A percentile compares a stretch with the other conserved stretches of the same genome.
Evolutionary conservation across 352 stramenopile genomes (phyloP).

Genomic region (Phytophthora litchii): DNA sequence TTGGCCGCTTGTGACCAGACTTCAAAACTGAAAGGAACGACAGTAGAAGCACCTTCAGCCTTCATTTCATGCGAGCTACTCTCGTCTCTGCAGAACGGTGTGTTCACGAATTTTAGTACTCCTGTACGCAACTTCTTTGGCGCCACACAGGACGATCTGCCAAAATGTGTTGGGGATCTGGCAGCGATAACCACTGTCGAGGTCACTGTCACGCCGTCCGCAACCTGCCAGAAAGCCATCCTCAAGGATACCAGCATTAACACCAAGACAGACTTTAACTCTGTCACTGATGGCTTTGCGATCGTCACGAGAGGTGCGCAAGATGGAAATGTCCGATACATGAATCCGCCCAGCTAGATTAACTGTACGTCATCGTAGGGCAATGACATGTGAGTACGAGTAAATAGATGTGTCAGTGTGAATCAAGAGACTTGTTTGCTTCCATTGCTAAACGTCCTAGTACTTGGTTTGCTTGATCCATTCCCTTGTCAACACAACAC

Average conservation of each 20-base stretch:
- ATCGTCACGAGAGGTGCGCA: slow-evolving; percentile 62
- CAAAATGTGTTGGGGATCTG: slow-evolving; percentile 60
- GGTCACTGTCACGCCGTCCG: slow-evolving; percentile 43
- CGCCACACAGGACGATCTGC: slow-evolving; percentile 45
- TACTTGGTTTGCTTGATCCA: too few species aligned
- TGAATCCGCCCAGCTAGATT: slow-evolving; percentile 38
- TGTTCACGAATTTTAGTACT: slow-evolving; percentile 76
- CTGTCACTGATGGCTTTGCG: slow-evolving; percentile 53
- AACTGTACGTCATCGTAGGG: neutral
- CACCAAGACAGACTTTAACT: slow-evolving; percentile 56
- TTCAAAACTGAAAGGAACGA: slow-evolving; percentile 48
- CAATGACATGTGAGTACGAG: slow-evolving; percentile 1
- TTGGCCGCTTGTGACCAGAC: slow-evolving; percentile 55
- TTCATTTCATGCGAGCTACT: slow-evolving; percentile 74
- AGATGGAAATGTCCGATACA: slow-evolving; percentile 57
- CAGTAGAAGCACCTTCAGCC: slow-evolving; percentile 48
- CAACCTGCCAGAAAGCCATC: slow-evolving; percentile 52
- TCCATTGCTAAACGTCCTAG: too few species aligned
- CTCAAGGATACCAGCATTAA: slow-evolving; percentile 62
- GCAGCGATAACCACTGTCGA: slow-evolving; percentile 49
- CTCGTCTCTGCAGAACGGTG: slow-evolving; percentile 68
- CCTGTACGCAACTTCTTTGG: slow-evolving; percentile 64
- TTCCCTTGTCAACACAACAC: too few species aligned
- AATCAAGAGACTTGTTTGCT: neutral
- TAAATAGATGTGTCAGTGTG: slow-evolving; percentile 13